These are phyloP conservation scores for Diaporthe amygdali DNA, from an alignment of 2,329 filamentous ascomycete species.

Conservation along the genomic window DNA sequence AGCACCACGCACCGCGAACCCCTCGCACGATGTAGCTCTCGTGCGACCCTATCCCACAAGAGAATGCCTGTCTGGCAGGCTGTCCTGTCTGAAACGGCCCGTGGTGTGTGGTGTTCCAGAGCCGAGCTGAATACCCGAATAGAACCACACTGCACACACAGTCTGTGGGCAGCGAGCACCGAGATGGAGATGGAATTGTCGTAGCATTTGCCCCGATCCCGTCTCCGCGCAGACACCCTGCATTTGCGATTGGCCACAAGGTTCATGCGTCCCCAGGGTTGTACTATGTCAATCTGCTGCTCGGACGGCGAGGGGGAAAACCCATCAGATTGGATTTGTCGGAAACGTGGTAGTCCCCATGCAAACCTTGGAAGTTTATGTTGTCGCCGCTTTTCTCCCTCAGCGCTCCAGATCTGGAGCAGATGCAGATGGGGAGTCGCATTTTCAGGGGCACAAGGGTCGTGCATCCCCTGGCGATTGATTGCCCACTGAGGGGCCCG, in stretches of 20 bases:
- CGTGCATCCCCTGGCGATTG: background rate
- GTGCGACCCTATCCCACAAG: background rate
- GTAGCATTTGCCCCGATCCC: background rate
- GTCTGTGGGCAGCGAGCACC: too few relatives aligned
- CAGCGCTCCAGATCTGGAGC: background rate
- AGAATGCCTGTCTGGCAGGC: background rate
- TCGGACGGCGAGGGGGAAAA: background rate
- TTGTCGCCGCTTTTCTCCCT: background rate
- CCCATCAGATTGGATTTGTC: conserved; percentile 7
- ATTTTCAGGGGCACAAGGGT: conserved; percentile 2
- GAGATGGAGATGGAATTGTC: background rate
- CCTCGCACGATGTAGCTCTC: background rate
- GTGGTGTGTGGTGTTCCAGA: background rate
- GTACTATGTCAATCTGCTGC: conserved; percentile 3
- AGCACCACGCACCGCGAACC: background rate
- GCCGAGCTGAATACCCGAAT: background rate
- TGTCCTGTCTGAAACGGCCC: background rate
- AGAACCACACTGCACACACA: background rate
- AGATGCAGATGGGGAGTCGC: background rate
- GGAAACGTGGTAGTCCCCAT: background rate
- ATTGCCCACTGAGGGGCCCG: background rate
- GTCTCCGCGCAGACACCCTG: background rate
- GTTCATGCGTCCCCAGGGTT: background rate
- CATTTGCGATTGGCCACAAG: background rate
- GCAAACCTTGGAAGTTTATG: background rate